A percentile compares a stretch with the other conserved stretches of the same genome.
Evolutionary conservation across 202 grass and related monocot species (phyloP).

Genomic region (Setaria italica): DNA sequence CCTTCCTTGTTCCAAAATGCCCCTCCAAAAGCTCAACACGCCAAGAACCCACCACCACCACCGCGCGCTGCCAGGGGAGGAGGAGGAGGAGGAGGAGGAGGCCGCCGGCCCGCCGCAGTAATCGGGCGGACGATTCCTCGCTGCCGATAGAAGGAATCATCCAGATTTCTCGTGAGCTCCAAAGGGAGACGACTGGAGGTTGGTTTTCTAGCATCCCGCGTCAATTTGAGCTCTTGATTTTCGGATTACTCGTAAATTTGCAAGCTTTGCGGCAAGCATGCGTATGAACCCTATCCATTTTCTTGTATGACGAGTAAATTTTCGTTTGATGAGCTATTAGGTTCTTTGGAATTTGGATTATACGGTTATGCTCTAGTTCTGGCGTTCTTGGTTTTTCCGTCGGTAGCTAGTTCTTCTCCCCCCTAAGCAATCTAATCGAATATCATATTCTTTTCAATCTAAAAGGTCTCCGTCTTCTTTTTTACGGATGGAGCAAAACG

Average conservation of each 20-base stretch:
- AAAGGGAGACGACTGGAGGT: slow-evolving; percentile 34
- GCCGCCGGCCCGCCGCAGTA: neutral
- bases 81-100: neutral
- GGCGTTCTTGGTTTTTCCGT: slow-evolving; percentile 37
- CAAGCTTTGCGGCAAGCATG: neutral
- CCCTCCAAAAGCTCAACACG: slow-evolving; percentile 40
- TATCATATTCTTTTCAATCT: neutral
- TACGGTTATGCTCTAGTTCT: slow-evolving; percentile 10
- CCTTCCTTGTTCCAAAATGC: neutral
- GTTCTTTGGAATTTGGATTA: neutral
- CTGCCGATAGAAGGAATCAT: neutral
- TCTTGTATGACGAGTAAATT: neutral
- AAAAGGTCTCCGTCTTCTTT: neutral
- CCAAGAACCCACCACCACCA: slow-evolving; percentile 11
- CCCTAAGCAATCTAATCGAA: slow-evolving; percentile 9
- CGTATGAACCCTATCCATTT: slow-evolving; percentile 11
- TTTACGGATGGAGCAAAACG: neutral
- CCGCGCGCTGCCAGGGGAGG: slow-evolving; percentile 17
- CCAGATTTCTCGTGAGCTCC: neutral
- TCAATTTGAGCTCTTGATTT: slow-evolving; percentile 47
- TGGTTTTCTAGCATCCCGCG: slow-evolving; percentile 1
- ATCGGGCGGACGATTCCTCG: neutral
- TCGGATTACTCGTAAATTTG: neutral
- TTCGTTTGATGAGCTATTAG: neutral
- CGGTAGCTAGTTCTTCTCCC: neutral